A percentile compares a stretch with the other conserved stretches of the same genome.
These are phyloP conservation scores for Stagonosporopsis rhizophila DNA, from an alignment of 2,329 filamentous ascomycete genomes.

Conservation along the genomic window DNA sequence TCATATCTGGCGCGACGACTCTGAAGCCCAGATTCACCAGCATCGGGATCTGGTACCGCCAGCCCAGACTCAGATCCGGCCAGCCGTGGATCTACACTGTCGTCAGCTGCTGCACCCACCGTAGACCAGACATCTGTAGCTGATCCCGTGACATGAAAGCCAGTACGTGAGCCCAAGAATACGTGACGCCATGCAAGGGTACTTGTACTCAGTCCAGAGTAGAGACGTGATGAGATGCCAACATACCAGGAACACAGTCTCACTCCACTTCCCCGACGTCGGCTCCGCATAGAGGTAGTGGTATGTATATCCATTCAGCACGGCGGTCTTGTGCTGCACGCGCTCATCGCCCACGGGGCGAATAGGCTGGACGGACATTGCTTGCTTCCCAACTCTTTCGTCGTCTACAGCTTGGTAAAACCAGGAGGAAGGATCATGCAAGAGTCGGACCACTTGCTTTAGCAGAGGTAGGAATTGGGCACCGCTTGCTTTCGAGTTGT, in stretches of 20 bases:
- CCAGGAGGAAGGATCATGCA: too few relatives aligned
- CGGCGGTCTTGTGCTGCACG: slow-evolving; percentile 67
- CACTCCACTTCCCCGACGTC: slow-evolving; percentile 51
- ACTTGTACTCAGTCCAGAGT: too few relatives aligned
- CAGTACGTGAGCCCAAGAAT: slow-evolving; percentile 3
- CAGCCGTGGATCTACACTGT: slow-evolving; percentile 71
- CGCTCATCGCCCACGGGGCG: slow-evolving; percentile 68
- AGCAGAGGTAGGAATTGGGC: too few relatives aligned
- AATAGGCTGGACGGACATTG: slow-evolving; percentile 65
- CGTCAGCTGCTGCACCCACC: neutral
- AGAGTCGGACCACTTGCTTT: too few relatives aligned
- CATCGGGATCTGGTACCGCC: slow-evolving; percentile 86
- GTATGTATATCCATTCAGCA: slow-evolving; percentile 74
- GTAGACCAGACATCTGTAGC: too few relatives aligned
- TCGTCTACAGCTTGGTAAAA: too few relatives aligned
- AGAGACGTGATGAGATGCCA: too few relatives aligned
- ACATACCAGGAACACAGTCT: slow-evolving; percentile 62
- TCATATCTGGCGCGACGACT: slow-evolving; percentile 83
- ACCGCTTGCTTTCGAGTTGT: too few relatives aligned
- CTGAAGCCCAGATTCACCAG: slow-evolving; percentile 75
- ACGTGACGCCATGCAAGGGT: neutral
- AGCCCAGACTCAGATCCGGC: slow-evolving; percentile 83
- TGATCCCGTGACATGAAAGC: neutral
- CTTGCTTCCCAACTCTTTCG: too few relatives aligned
- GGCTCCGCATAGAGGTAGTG: slow-evolving; percentile 64